Evolutionary conservation across 1,284 basidiomycete species (phyloP).

Genomic region (Paramarasmius palmivorus): DNA sequence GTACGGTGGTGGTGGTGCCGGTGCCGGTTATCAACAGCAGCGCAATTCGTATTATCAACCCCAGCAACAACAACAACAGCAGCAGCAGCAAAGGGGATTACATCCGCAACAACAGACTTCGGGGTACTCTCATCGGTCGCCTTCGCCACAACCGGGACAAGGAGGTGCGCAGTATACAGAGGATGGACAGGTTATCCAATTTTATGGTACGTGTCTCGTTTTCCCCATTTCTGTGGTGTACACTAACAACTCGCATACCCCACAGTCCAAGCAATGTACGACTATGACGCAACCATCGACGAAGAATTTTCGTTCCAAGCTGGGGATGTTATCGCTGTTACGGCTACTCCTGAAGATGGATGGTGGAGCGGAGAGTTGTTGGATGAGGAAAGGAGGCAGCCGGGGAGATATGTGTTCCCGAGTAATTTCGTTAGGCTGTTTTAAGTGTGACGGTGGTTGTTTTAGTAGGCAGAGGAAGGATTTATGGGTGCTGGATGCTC

Average conservation of each 20-base stretch:
- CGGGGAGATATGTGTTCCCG: conserved; percentile 86
- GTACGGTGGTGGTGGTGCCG: conserved; percentile 29
- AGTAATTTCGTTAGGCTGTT: conserved; percentile 88
- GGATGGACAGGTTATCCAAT: conserved; percentile 76
- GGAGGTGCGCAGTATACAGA: conserved; percentile 72
- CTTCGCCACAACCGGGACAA: neutral
- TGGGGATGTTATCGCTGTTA: conserved; percentile 92
- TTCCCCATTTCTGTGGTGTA: neutral
- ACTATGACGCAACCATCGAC: conserved; percentile 84
- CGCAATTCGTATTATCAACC: neutral
- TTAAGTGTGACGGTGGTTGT: no score
- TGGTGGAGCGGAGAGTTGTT: conserved; percentile 91
- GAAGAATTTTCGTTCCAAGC: conserved; percentile 92
- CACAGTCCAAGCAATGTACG: conserved; percentile 89
- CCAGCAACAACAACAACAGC: conserved; percentile 31
- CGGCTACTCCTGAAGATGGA: conserved; percentile 88
- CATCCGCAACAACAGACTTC: conserved; percentile 6
- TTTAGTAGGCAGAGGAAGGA: no score
- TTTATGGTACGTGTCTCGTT: conserved; percentile 64
- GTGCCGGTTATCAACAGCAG: conserved; percentile 33
- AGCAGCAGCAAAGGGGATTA: conserved; percentile 15
- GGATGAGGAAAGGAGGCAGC: conserved; percentile 79
- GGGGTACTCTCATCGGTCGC: conserved; percentile 8
- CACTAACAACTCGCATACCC: conserved; percentile 6
- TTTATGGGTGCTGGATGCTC: no score